Evolutionary conservation across 805 yeast genomes (phyloP).

Genomic region (Danielozyma ontarioensis): DNA sequence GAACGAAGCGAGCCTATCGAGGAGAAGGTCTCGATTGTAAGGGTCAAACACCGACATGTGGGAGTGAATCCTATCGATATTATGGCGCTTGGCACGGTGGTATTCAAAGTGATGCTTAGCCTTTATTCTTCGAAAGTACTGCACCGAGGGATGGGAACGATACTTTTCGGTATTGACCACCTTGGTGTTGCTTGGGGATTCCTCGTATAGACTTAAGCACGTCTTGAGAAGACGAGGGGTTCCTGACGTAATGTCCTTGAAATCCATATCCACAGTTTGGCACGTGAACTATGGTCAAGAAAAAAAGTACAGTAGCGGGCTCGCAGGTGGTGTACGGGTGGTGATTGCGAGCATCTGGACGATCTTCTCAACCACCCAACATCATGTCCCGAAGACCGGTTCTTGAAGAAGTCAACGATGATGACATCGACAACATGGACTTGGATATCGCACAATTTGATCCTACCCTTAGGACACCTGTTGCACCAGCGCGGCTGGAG

Average conservation of each 20-base stretch:
- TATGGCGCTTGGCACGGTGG: conserved; percentile 22
- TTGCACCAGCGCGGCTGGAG: conserved; percentile 59
- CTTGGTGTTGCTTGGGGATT: conserved; percentile 10
- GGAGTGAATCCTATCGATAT: neutral
- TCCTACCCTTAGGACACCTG: conserved; percentile 56
- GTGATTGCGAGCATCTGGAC: too few species aligned
- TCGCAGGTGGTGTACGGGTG: too few species aligned
- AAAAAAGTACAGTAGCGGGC: too few species aligned
- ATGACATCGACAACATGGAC: conserved; percentile 86
- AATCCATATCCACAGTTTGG: conserved; percentile 1
- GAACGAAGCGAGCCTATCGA: conserved; percentile 40
- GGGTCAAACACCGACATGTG: conserved; percentile 29
- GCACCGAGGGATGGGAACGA: conserved; percentile 32
- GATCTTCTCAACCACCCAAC: too few species aligned
- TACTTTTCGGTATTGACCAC: conserved; percentile 9
- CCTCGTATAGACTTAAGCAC: conserved; percentile 16
- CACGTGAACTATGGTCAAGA: neutral
- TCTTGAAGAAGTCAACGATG: conserved; percentile 74
- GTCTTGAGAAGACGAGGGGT: conserved; percentile 21
- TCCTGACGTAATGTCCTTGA: conserved; percentile 7
- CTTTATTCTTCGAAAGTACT: conserved; percentile 32
- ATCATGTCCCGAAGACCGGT: conserved; percentile 49
- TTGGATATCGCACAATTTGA: conserved; percentile 92
- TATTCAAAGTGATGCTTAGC: conserved; percentile 32
- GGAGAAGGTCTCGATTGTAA: conserved; percentile 26